Conservation (phyloP, 768 basidiomycete species). For the Sarcodon sp. region DNA sequence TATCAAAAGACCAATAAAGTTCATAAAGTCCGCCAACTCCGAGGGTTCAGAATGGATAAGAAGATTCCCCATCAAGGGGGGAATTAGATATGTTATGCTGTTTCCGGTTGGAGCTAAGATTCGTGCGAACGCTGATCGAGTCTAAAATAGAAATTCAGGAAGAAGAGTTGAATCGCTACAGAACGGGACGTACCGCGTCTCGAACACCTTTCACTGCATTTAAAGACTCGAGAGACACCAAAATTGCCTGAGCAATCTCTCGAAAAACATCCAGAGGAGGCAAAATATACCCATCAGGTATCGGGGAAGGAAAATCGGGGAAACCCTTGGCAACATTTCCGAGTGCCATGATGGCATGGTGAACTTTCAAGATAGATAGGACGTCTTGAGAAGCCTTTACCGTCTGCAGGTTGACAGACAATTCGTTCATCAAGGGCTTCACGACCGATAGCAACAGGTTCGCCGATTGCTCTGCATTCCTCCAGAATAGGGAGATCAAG, state of each 20-base stretch:
- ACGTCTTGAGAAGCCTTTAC: constrained; percentile 51
- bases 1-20: constrained; percentile 83
- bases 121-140: constrained; percentile 86
- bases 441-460: constrained; percentile 63
- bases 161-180: not conserved
- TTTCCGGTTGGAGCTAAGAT: constrained; percentile 85
- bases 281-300: constrained; percentile 51
- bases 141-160: constrained; percentile 29
- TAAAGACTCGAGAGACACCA: constrained; percentile 82
- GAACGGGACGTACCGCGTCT: constrained; percentile 61
- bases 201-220: constrained; percentile 77
- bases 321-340: constrained; percentile 95
- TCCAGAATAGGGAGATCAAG: constrained; percentile 66
- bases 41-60: constrained; percentile 84
- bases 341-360: constrained; percentile 89
- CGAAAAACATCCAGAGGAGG: constrained; percentile 73
- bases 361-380: constrained; percentile 73
- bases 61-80: constrained; percentile 81
- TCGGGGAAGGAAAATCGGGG: constrained; percentile 72
- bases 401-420: constrained; percentile 43
- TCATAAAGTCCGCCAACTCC: constrained; percentile 91
- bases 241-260: constrained; percentile 74
- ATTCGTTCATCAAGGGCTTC: constrained; percentile 68
- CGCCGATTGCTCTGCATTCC: constrained; percentile 53
- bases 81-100: constrained; percentile 76